Conservation (phyloP, 2,329 filamentous ascomycete genomes). For the Xylariaceae sp. region DNA sequence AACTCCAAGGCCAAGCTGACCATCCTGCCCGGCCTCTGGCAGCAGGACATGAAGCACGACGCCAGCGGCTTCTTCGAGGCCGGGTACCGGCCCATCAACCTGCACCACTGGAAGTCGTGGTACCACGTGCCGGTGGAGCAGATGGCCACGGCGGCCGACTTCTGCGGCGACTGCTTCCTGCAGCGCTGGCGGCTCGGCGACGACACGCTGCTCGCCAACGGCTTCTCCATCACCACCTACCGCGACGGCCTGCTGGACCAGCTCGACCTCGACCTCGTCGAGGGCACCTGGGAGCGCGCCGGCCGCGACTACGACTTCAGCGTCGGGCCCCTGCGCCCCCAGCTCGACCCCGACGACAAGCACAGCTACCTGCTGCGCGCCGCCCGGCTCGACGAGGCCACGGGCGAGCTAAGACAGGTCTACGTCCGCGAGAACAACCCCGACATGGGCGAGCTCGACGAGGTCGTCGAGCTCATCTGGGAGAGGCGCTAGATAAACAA, state of each 20-base stretch:
- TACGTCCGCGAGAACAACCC: constrained; percentile 41
- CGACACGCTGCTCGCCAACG: constrained; percentile 49
- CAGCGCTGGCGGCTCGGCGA: constrained; percentile 43
- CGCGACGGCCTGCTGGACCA: constrained; percentile 22
- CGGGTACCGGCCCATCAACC: constrained; percentile 43
- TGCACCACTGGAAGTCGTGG: constrained; percentile 60
- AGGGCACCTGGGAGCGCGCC: constrained; percentile 45
- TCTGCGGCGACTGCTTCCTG: constrained; percentile 54
- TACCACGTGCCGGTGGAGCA: constrained; percentile 42
- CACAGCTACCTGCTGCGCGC: constrained; percentile 43
- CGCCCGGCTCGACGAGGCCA: constrained; percentile 32
- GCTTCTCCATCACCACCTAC: constrained; percentile 49
- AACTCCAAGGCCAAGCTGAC: constrained; percentile 48
- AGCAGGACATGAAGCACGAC: constrained; percentile 49
- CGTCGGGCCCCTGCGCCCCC: constrained; percentile 42
- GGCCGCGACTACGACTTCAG: constrained; percentile 43
- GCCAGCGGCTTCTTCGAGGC: constrained; percentile 54
- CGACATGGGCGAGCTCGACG: constrained; percentile 33
- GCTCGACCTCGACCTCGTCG: constrained; percentile 38
- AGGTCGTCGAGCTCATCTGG: constrained; percentile 44
- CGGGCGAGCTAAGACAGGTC: constrained; percentile 43
- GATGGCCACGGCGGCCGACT: constrained; percentile 38
- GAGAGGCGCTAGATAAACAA: constrained; percentile 23
- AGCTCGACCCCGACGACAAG: constrained; percentile 33
- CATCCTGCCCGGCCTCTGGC: constrained; percentile 46